Base-by-base conservation (phyloP, 345 rosid species). In the Sonneratia caseolaris region DNA sequence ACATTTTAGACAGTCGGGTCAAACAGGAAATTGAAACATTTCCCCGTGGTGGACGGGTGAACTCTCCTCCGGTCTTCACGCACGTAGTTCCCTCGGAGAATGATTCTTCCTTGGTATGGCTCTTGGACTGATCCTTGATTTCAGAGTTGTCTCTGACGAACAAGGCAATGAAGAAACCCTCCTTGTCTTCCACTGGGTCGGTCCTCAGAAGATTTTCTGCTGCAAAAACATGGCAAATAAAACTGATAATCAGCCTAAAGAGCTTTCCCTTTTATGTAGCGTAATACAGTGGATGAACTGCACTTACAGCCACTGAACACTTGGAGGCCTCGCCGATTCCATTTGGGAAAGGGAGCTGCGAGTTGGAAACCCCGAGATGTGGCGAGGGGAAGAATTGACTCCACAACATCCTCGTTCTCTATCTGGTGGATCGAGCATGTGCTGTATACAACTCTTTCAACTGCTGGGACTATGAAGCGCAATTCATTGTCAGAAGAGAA, bases 401-500 rank as follows among this genome's bases (percentile, higher is more conserved):
- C 72, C 35, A 91, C 77, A 9, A 94, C 98, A 74, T 88, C 96
- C 84, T 94, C 97, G 38, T 91, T 91, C 77, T 94, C 98, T 36
- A 78, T 81, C 79, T 88, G 97, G 82, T 88, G 83, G 73, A 94
- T 76, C 66, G 98, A 94, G 80, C 98, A 94, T 10, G 98, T 91
- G 81, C 96, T 91, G 84, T 94, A 94, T 21, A 87, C 97, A 66
- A 94, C 76, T 80, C 78, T 88, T 73, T 86, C 86, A 24, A 84
- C 84, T 37, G 82, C 81, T 27, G 91, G 93, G 76, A 89, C 93
- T 89, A 86, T 7, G 12, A 5, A 32, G 10, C 10, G 5, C 7
- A n/a, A 8, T 32, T 11, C 38, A 10, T 57, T 15, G 8, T 27
- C 38, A 6, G 11, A 27, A 13, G 3, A 62, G 13, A 13, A 35